phyloP scores from a whole-genome alignment of 1,139 yeast genomes.

The Suhomyces atakaporum region DNA sequence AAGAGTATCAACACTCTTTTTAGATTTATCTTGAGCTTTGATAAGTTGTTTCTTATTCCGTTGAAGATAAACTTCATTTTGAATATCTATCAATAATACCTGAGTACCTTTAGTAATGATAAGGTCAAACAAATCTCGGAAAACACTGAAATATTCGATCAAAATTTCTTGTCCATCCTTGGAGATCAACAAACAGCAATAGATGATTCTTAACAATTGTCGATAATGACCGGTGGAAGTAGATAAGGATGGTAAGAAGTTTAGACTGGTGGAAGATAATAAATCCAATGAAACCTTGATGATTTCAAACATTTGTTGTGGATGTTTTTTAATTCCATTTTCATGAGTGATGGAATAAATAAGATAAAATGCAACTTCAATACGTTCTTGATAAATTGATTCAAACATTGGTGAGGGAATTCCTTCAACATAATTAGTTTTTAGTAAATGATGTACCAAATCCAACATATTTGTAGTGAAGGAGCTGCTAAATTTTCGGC shows the following conservation, averaged over 20 bases:
- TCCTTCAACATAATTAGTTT: slow-evolving; percentile 55
- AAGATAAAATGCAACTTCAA: slow-evolving; percentile 70
- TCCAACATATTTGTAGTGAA: slow-evolving; percentile 41
- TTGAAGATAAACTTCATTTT: slow-evolving; percentile 50
- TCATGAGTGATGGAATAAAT: slow-evolving; percentile 47
- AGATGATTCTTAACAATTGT: slow-evolving; percentile 60
- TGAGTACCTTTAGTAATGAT: slow-evolving; percentile 63
- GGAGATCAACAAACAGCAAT: slow-evolving; percentile 49
- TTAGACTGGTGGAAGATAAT: slow-evolving; percentile 47
- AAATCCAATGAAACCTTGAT: slow-evolving; percentile 44
- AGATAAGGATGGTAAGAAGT: slow-evolving; percentile 44
- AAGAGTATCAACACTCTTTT: not conserved
- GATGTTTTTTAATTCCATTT: slow-evolving; percentile 25
- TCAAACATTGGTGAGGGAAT: slow-evolving; percentile 49
- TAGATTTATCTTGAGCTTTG: slow-evolving; percentile 13
- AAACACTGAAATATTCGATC: slow-evolving; percentile 51
- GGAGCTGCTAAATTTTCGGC: slow-evolving; percentile 39
- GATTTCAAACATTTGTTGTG: slow-evolving; percentile 37
- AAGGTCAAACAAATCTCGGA: slow-evolving; percentile 57
- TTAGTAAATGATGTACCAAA: slow-evolving; percentile 52
- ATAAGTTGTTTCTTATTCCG: slow-evolving; percentile 2
- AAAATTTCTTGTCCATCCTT: slow-evolving; percentile 40
- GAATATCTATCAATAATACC: slow-evolving; percentile 55
- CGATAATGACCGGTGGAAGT: slow-evolving; percentile 49
- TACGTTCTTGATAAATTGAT: slow-evolving; percentile 59